Percentiles rank a stretch among this genome's conserved stretches.
Evolutionary conservation across 441 rosid genomes (phyloP).

Genomic region (Biscutella laevigata): DNA sequence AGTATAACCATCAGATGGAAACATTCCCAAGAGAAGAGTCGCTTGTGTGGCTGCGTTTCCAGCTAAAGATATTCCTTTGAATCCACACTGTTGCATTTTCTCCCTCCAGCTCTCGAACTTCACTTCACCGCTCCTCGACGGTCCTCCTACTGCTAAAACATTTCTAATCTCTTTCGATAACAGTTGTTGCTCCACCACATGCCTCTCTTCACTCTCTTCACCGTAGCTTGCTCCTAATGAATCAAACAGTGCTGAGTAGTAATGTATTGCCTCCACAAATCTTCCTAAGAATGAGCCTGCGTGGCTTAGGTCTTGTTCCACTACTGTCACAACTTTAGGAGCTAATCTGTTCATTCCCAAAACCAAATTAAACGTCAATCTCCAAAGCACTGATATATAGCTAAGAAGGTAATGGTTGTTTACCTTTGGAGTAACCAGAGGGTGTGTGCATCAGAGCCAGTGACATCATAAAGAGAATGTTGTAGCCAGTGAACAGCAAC

Average conservation of each 20-base stretch:
- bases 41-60: conserved; percentile 96
- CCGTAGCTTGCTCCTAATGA: conserved; percentile 89
- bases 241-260: conserved; percentile 89
- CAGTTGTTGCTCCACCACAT: conserved; percentile 91
- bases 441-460: conserved; percentile 80
- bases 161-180: conserved; percentile 80
- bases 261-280: conserved; percentile 95
- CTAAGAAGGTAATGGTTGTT: not conserved
- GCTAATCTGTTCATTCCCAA: conserved; percentile 48
- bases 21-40: conserved; percentile 80
- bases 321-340: conserved; percentile 96
- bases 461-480: conserved; percentile 91
- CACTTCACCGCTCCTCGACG: conserved; percentile 56
- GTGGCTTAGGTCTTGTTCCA: conserved; percentile 90
- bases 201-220: conserved; percentile 93
- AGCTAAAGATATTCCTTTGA: conserved; percentile 65
- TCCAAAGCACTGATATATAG: not conserved
- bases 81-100: conserved; percentile 73
- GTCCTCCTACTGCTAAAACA: conserved; percentile 77
- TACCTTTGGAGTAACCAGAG: conserved; percentile 87
- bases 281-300: conserved; percentile 86
- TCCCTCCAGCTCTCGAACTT: conserved; percentile 87
- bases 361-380: not conserved
- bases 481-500: conserved; percentile 97
- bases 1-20: conserved; percentile 88